phyloP scores from a whole-genome alignment of 2,329 filamentous ascomycete genomes.

The Aureobasidium zeae region DNA sequence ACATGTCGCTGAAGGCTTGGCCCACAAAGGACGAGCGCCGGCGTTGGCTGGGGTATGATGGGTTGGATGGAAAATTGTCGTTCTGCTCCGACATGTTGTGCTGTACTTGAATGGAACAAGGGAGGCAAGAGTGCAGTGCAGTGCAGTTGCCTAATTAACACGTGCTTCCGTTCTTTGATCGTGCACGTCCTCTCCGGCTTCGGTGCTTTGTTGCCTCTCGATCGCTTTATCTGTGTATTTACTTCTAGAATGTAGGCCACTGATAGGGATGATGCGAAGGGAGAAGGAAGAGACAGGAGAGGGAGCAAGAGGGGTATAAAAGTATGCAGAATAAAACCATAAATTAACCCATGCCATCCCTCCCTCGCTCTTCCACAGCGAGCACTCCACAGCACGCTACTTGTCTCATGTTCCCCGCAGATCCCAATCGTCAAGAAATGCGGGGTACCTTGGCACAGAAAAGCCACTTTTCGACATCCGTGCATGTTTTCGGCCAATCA shows the following conservation, averaged over 20 bases:
- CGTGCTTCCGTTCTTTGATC: constrained; percentile 3
- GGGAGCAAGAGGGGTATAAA: constrained; percentile 7
- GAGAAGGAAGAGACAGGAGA: neutral
- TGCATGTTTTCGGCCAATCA: neutral
- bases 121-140: too few relatives aligned
- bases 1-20: constrained; percentile 42
- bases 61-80: constrained; percentile 32
- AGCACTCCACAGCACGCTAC: neutral
- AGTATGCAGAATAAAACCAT: too few relatives aligned
- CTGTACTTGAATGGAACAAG: too few relatives aligned
- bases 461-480: too few relatives aligned
- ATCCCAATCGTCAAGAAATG: too few relatives aligned
- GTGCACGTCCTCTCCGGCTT: constrained; percentile 11
- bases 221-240: neutral
- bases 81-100: constrained; percentile 30
- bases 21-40: constrained; percentile 41
- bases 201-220: neutral
- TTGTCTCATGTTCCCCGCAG: too few relatives aligned
- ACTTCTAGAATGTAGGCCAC: neutral
- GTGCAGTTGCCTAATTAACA: too few relatives aligned
- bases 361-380: too few relatives aligned
- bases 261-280: neutral
- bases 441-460: constrained; percentile 9
- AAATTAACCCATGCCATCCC: neutral
- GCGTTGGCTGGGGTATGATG: constrained; percentile 26